Conservation (phyloP, 2,329 filamentous ascomycete genomes). For the Teratosphaeria viscida region DNA sequence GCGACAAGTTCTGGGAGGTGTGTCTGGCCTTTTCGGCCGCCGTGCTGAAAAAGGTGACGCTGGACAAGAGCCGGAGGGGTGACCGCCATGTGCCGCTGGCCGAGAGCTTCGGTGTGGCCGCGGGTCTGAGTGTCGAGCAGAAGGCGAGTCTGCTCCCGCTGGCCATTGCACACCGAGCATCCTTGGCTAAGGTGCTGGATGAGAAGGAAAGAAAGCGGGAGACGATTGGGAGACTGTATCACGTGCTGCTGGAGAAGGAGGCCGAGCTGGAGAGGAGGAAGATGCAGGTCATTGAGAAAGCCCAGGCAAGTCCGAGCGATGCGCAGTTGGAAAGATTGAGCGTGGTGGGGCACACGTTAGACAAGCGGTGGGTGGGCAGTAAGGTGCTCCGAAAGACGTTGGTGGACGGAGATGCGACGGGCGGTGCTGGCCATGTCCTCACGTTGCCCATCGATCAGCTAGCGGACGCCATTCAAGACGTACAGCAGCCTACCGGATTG, state of each 20-base stretch:
- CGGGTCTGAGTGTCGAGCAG: constrained; percentile 20
- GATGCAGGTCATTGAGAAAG: constrained; percentile 18
- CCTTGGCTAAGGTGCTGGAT: constrained; percentile 49
- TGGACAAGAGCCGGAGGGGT: constrained; percentile 32
- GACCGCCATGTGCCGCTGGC: constrained; percentile 30
- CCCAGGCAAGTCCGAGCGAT: neutral
- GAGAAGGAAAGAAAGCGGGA: constrained; percentile 50
- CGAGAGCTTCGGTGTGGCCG: constrained; percentile 40
- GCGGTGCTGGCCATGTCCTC: constrained; percentile 52
- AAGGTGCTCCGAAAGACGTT: constrained; percentile 63
- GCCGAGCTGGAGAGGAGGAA: constrained; percentile 45
- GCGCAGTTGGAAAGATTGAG: constrained; percentile 20
- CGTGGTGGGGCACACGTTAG: constrained; percentile 47
- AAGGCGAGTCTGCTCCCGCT: constrained; percentile 48
- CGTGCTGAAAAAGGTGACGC: constrained; percentile 58
- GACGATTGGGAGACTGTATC: constrained; percentile 53
- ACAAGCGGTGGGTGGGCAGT: constrained; percentile 69
- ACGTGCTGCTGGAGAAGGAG: constrained; percentile 32
- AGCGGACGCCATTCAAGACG: constrained; percentile 50
- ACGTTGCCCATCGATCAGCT: constrained; percentile 54
- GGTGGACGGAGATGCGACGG: constrained; percentile 52
- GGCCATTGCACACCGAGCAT: constrained; percentile 61
- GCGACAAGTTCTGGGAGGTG: constrained; percentile 79
- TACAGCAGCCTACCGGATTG: constrained; percentile 43
- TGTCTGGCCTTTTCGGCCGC: constrained; percentile 73